phyloP scores from a whole-genome alignment of 495 filamentous ascomycete genomes.

The Aspergillus haitiensis region DNA sequence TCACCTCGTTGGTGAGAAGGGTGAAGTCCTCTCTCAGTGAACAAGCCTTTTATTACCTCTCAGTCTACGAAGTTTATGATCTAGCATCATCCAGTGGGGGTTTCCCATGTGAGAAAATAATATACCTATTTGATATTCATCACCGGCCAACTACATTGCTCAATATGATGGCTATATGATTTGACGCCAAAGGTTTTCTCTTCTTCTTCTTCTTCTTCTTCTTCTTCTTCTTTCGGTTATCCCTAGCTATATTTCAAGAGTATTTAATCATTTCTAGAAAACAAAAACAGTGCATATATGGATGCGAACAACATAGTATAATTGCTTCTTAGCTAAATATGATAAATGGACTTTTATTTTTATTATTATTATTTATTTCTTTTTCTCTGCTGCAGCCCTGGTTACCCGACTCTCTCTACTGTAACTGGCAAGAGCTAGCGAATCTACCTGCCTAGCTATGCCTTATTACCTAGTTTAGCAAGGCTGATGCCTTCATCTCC shows the following conservation, averaged over 20 bases:
- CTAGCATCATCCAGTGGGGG: no score
- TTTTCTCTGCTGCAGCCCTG: background rate
- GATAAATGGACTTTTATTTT: background rate
- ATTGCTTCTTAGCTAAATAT: background rate
- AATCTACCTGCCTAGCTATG: background rate
- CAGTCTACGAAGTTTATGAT: no score
- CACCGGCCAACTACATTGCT: background rate
- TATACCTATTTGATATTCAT: background rate
- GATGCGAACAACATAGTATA: background rate
- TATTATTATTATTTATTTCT: background rate
- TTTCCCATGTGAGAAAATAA: background rate
- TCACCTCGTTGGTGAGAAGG: constrained; percentile 71
- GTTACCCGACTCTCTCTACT: no score
- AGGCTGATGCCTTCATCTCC: constrained; percentile 52
- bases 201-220: background rate
- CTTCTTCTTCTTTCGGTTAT: background rate
- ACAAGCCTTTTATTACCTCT: no score
- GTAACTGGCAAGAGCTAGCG: no score
- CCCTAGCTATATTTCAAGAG: background rate
- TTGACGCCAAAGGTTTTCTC: background rate
- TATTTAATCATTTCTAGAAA: background rate
- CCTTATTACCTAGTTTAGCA: constrained; percentile 46
- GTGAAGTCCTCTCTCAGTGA: constrained; percentile 49
- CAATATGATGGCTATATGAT: background rate
- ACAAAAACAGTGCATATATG: background rate